These are phyloP conservation scores for Suillus placidus DNA, from an alignment of 768 basidiomycete genomes.

Conservation along the genomic window DNA sequence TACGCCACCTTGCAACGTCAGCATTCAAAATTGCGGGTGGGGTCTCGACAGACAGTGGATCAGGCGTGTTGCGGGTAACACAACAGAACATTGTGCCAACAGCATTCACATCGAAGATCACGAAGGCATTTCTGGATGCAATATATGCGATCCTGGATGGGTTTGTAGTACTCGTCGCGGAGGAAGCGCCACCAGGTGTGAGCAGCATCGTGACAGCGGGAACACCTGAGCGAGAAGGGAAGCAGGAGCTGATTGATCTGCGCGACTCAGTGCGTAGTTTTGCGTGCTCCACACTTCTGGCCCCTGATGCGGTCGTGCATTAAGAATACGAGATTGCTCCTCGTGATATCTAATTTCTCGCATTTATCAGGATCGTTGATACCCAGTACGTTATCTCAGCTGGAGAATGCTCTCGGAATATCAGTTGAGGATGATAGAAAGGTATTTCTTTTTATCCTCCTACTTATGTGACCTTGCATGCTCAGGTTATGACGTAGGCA, in stretches of 20 bases:
- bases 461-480: not conserved
- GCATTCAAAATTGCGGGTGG: conserved; percentile 85
- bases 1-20: conserved; percentile 71
- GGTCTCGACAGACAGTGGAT: conserved; percentile 53
- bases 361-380: conserved; percentile 71
- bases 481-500: conserved; percentile 45
- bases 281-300: not conserved
- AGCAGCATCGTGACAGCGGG: conserved; percentile 40
- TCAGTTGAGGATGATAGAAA: conserved; percentile 73
- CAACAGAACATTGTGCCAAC: conserved; percentile 65
- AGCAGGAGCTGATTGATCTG: conserved; percentile 62
- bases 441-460: conserved; percentile 40
- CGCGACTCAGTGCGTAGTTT: conserved; percentile 55
- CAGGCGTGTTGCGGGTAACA: conserved; percentile 50
- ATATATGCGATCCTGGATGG: conserved; percentile 88
- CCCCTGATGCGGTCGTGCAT: conserved; percentile 1
- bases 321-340: conserved; percentile 85
- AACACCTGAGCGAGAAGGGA: conserved; percentile 39
- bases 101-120: conserved; percentile 73
- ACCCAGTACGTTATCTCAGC: conserved; percentile 77
- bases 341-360: conserved; percentile 88
- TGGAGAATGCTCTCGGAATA: conserved; percentile 75
- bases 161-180: conserved; percentile 74
- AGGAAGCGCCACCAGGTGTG: conserved; percentile 57
- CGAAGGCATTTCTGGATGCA: conserved; percentile 82